phyloP scores from a whole-genome alignment of 2,329 filamentous ascomycete species.

The Setomelanomma holmii region DNA sequence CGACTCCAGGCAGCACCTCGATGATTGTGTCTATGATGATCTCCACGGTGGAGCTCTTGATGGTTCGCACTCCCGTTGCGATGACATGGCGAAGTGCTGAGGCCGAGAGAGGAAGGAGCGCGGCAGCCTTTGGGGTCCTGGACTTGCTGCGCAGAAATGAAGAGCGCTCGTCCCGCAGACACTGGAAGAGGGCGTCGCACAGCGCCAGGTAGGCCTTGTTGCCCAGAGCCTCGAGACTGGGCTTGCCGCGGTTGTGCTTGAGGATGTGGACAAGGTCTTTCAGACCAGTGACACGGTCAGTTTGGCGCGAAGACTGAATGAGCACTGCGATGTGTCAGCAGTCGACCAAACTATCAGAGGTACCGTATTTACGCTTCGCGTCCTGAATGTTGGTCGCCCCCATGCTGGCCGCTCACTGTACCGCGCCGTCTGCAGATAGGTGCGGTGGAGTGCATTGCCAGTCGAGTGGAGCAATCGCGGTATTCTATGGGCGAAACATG shows the following conservation, averaged over 20 bases:
- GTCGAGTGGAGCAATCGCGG: no score
- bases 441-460: slow-evolving; percentile 17
- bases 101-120: slow-evolving; percentile 72
- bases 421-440: slow-evolving; percentile 9
- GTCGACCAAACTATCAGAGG: slow-evolving; percentile 16
- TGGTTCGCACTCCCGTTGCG: slow-evolving; percentile 69
- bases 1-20: slow-evolving; percentile 70
- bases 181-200: slow-evolving; percentile 80
- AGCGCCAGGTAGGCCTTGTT: slow-evolving; percentile 84
- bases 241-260: slow-evolving; percentile 58
- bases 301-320: slow-evolving; percentile 38
- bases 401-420: slow-evolving; percentile 28
- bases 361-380: slow-evolving; percentile 38
- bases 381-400: slow-evolving; percentile 44
- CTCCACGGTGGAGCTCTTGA: slow-evolving; percentile 80
- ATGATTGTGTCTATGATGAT: slow-evolving; percentile 82
- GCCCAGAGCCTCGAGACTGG: slow-evolving; percentile 59
- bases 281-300: slow-evolving; percentile 59
- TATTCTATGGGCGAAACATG: no score
- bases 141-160: slow-evolving; percentile 61
- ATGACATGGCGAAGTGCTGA: slow-evolving; percentile 75
- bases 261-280: slow-evolving; percentile 64
- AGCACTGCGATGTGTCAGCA: slow-evolving; percentile 35
- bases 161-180: slow-evolving; percentile 71
- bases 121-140: slow-evolving; percentile 38